Evolutionary conservation across 2,329 filamentous ascomycete species (phyloP).

Genomic region (Stachybotrys elegans): DNA sequence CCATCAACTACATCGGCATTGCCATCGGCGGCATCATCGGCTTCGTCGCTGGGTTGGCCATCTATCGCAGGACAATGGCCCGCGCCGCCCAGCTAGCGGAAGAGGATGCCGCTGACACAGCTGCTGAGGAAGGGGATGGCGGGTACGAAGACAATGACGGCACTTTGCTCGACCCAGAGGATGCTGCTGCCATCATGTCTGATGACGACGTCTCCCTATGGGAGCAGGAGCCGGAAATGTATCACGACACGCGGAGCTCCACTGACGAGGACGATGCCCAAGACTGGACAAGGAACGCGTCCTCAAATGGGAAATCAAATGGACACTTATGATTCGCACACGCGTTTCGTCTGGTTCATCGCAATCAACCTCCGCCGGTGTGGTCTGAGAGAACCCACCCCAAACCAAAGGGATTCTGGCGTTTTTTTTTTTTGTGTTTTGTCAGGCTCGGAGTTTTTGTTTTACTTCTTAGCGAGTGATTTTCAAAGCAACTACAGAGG

Average conservation of each 20-base stretch:
- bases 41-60: slow-evolving; percentile 71
- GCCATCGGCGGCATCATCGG: slow-evolving; percentile 66
- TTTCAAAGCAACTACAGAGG: too few species aligned
- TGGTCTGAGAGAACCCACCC: too few species aligned
- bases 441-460: too few species aligned
- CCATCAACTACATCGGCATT: slow-evolving; percentile 81
- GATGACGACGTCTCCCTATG: slow-evolving; percentile 57
- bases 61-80: slow-evolving; percentile 70
- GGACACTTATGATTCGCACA: too few species aligned
- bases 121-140: slow-evolving; percentile 27
- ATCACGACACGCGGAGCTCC: slow-evolving; percentile 22
- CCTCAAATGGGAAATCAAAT: neutral
- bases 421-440: too few species aligned
- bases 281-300: neutral
- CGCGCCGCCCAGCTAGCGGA: slow-evolving; percentile 53
- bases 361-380: too few species aligned
- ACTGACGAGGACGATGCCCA: slow-evolving; percentile 26
- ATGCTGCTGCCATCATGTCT: slow-evolving; percentile 50
- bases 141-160: slow-evolving; percentile 41
- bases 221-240: slow-evolving; percentile 28
- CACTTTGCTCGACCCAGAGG: slow-evolving; percentile 39
- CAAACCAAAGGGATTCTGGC: too few species aligned
- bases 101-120: slow-evolving; percentile 29
- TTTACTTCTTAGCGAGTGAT: too few species aligned
- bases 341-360: too few species aligned